Conservation (phyloP, 1,139 yeast species). For the Hansenula lynferdii region DNA sequence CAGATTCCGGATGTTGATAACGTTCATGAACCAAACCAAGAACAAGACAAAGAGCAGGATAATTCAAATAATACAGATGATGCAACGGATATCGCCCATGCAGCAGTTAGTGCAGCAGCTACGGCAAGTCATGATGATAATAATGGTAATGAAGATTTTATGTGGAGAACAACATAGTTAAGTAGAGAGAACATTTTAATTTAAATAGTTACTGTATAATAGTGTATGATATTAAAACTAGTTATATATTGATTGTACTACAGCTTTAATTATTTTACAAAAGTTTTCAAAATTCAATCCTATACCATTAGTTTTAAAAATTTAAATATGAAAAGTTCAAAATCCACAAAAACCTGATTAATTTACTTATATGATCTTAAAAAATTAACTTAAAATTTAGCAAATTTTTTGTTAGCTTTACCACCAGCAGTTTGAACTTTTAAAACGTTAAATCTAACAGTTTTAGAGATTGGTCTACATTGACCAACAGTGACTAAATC, state of each 20-base stretch:
- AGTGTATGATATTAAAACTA: too few relatives aligned
- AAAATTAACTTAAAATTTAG: constrained; percentile 71
- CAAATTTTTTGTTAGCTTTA: constrained; percentile 87
- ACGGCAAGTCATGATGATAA: background rate
- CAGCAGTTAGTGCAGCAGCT: constrained; percentile 12
- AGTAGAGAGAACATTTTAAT: background rate
- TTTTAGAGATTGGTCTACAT: constrained; percentile 99
- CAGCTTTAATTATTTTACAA: background rate
- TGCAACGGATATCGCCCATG: constrained; percentile 10
- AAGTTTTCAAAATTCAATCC: background rate
- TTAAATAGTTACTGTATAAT: background rate
- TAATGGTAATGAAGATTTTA: background rate
- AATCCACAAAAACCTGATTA: background rate
- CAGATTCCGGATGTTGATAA: too few relatives aligned
- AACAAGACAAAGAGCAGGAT: background rate
- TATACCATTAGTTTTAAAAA: constrained; percentile 3
- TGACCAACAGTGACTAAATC: constrained; percentile 99
- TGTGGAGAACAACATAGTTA: background rate
- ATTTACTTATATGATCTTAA: constrained; percentile 8
- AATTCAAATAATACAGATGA: background rate
- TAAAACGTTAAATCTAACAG: constrained; percentile 99
- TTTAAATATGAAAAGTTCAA: background rate
- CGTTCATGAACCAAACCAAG: too few relatives aligned
- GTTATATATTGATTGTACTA: background rate
- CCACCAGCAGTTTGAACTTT: constrained; percentile 90